Base-by-base conservation (phyloP, 805 yeast species). In the Kurtzmaniella cleridarum region DNA sequence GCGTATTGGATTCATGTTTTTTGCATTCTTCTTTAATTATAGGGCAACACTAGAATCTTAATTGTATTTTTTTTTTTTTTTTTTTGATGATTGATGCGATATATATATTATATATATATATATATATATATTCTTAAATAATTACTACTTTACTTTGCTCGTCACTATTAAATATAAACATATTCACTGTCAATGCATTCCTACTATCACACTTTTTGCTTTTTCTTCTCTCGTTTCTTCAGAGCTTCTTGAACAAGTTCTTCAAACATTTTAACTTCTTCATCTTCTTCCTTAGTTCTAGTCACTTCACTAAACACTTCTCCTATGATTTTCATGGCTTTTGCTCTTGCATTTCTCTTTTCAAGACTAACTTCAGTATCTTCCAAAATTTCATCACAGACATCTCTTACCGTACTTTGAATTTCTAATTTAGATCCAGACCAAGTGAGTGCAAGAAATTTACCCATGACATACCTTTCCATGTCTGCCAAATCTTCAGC, bases 361-460 rank as follows among this genome's bases (percentile, higher is more conserved):
- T 62, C 64, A 32, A 70, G 47, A 3, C 73, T 58, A 5, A 72
- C 78, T 0, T 66, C 64, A 39, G 75, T 67, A 48, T 85, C 91
- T 38, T 76, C 71, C 34, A 85, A 60, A 2, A 84, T 71, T 31
- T 62, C 65, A 49, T 82, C 83, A 61, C 91, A 84, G 10, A 84
- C 93, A 10, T 71, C 76, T 47, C 86, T 75, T 38, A 83, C 69
- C 0, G 88, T 83, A 11, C 82, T 71, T 55, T 80, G 84, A 38
- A 85, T 84, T 57, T 85, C 95, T 54, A 79, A 84, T 52, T 76
- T 81, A 10, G 90, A 79, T 0, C 91, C 88, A 10, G 79, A 78
- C 95, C 95, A 85, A 7, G 93, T 93, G 2, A 90, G 91, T 7
- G 85, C 82, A 27, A 85, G 62, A 14, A 84, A 85, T 57, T 84